Evolutionary conservation across 164 flowering plant species (phyloP).

Genomic region (Umbilicus rupestris): DNA sequence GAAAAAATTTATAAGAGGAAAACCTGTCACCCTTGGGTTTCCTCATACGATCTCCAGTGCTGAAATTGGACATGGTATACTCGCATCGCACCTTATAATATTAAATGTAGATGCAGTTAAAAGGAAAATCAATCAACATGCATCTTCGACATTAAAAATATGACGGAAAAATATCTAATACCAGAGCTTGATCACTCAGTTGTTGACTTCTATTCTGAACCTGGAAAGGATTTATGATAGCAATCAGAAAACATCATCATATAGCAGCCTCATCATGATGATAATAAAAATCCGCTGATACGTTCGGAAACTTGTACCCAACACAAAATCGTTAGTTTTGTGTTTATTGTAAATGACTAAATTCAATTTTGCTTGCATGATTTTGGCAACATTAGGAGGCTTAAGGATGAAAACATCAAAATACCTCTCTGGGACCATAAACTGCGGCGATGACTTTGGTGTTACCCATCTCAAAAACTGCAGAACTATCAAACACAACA

Average conservation of each 20-base stretch:
- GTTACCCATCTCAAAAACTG: slow-evolving; percentile 94
- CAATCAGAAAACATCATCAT: not conserved
- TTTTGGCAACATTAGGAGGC: too few relatives aligned
- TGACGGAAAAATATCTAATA: slow-evolving; percentile 16
- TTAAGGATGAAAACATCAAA: not conserved
- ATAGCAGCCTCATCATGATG: not conserved
- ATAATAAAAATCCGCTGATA: not conserved
- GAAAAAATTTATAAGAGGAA: not conserved
- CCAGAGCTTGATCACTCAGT: slow-evolving; percentile 75
- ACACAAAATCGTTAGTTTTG: not conserved
- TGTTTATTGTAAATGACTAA: too few relatives aligned
- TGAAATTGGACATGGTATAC: slow-evolving; percentile 96
- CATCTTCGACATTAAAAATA: not conserved
- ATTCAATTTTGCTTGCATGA: too few relatives aligned
- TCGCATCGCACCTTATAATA: slow-evolving; percentile 80
- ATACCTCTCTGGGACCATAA: slow-evolving; percentile 97
- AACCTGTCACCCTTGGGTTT: slow-evolving; percentile 95
- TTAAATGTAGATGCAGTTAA: not conserved
- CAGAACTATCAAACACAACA: slow-evolving; percentile 47
- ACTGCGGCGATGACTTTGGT: slow-evolving; percentile 98
- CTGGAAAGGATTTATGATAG: slow-evolving; percentile 24
- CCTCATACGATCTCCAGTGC: slow-evolving; percentile 89
- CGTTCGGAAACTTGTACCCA: too few relatives aligned
- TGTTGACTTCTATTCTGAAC: slow-evolving; percentile 84
- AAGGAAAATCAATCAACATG: not conserved